Evolutionary conservation across 2,329 filamentous ascomycete genomes (phyloP).

Genomic region (Fusarium coffeatum): DNA sequence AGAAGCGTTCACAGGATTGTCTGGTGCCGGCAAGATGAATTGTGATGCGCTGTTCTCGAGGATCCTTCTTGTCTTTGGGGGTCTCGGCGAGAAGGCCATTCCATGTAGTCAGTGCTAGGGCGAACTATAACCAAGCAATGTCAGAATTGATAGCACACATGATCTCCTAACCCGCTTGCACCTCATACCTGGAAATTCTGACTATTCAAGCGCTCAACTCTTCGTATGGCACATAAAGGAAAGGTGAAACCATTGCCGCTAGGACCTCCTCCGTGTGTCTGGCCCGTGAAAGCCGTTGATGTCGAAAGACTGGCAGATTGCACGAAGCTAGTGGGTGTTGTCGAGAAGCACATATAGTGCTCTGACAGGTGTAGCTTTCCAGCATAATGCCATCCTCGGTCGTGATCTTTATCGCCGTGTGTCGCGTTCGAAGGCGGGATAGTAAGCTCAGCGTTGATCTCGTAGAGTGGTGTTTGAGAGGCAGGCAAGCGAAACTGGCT

Average conservation of each 20-base stretch:
- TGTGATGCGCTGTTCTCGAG: constrained; percentile 83
- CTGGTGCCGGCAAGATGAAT: constrained; percentile 91
- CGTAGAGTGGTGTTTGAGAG: constrained; percentile 91
- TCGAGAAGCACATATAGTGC: constrained; percentile 95
- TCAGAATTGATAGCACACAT: constrained; percentile 8
- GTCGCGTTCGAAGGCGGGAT: constrained; percentile 79
- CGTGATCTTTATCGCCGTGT: constrained; percentile 76
- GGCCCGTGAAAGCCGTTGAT: constrained; percentile 87
- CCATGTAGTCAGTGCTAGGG: constrained; percentile 94
- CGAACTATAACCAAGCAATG: constrained; percentile 68
- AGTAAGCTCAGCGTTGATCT: constrained; percentile 95
- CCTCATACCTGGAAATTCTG: constrained; percentile 78
- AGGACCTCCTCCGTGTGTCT: constrained; percentile 91
- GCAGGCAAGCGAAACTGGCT: constrained; percentile 95
- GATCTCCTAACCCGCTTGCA: not conserved
- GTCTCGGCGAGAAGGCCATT: constrained; percentile 75
- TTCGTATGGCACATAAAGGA: constrained; percentile 88
- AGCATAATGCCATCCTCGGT: constrained; percentile 86
- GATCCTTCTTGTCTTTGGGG: constrained; percentile 61
- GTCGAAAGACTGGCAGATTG: constrained; percentile 81
- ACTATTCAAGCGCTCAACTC: constrained; percentile 92
- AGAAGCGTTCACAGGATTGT: constrained; percentile 92
- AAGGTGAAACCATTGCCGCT: constrained; percentile 96
- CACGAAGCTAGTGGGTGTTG: constrained; percentile 87
- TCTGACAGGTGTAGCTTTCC: constrained; percentile 95